Percentiles rank a stretch among this genome's conserved stretches.
These are phyloP conservation scores for Lactifluus piperatus DNA, from an alignment of 768 basidiomycete genomes.

Conservation along the genomic window DNA sequence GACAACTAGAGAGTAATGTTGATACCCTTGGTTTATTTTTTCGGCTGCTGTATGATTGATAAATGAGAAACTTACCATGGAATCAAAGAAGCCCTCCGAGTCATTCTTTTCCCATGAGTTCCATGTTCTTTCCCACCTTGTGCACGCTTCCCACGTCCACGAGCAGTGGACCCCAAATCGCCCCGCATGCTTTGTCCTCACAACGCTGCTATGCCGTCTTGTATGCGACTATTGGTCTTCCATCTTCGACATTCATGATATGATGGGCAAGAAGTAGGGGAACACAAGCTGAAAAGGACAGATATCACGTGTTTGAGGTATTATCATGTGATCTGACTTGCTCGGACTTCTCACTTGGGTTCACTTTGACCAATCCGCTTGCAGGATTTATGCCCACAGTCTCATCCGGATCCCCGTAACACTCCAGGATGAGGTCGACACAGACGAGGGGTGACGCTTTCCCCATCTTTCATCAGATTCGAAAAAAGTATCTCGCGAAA, in stretches of 20 bases:
- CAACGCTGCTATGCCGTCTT: not conserved
- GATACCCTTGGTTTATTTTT: not conserved
- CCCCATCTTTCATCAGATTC: too few relatives aligned
- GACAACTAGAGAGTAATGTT: not conserved
- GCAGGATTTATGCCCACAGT: too few relatives aligned
- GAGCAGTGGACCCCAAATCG: not conserved
- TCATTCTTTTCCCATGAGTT: not conserved
- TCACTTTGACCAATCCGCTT: too few relatives aligned
- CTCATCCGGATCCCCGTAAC: too few relatives aligned
- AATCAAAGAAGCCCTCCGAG: not conserved
- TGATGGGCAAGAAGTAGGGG: not conserved
- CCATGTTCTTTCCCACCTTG: not conserved
- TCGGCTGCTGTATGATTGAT: not conserved
- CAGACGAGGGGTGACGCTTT: too few relatives aligned
- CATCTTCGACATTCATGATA: not conserved
- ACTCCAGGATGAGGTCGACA: too few relatives aligned
- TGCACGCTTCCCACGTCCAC: not conserved
- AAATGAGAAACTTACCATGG: not conserved
- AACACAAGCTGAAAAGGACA: too few relatives aligned
- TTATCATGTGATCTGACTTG: constrained; percentile 4
- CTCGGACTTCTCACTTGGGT: too few relatives aligned
- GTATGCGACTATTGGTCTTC: not conserved
- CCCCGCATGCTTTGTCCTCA: not conserved
- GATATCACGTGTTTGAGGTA: not conserved
- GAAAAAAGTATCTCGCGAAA: not conserved